Evolutionary conservation across 768 basidiomycete genomes (phyloP).

Genomic region (Serendipita sp.): DNA sequence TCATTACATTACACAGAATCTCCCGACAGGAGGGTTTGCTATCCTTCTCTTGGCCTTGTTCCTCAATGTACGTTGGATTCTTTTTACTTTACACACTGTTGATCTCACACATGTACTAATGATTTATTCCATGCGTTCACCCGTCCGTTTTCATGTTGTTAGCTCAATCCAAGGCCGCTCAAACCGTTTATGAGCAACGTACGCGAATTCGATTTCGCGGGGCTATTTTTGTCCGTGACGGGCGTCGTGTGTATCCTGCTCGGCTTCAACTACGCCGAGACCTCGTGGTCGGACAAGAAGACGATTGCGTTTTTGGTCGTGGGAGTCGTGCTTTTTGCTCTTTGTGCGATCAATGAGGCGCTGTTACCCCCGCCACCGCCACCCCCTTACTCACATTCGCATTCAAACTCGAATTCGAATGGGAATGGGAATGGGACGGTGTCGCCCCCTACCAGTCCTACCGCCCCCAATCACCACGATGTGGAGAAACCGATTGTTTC

Average conservation of each 20-base stretch:
- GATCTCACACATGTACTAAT: too few species aligned
- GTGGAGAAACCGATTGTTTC: too few species aligned
- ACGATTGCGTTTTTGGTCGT: constrained; percentile 50
- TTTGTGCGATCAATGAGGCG: constrained; percentile 39
- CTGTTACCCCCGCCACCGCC: too few species aligned
- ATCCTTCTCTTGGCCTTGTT: constrained; percentile 49
- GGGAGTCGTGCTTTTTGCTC: constrained; percentile 38
- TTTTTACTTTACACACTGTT: too few species aligned
- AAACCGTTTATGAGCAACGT: constrained; percentile 42
- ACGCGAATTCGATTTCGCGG: constrained; percentile 54
- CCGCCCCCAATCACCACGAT: too few species aligned
- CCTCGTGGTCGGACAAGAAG: constrained; percentile 39
- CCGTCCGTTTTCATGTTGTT: too few species aligned
- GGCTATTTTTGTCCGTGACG: constrained; percentile 42
- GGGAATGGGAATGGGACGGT: too few species aligned
- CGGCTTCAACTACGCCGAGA: constrained; percentile 59
- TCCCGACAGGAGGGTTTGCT: constrained; percentile 60
- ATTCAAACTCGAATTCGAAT: too few species aligned
- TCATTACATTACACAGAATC: constrained; percentile 18
- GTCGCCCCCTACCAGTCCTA: too few species aligned
- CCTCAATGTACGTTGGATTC: constrained; percentile 29
- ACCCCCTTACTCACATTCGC: too few species aligned
- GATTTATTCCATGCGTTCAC: too few species aligned
- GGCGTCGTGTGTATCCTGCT: constrained; percentile 56
- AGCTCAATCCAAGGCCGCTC: constrained; percentile 52